These are phyloP conservation scores for Graphiopsis chlorocephala DNA, from an alignment of 2,329 filamentous ascomycete species.

Conservation along the genomic window DNA sequence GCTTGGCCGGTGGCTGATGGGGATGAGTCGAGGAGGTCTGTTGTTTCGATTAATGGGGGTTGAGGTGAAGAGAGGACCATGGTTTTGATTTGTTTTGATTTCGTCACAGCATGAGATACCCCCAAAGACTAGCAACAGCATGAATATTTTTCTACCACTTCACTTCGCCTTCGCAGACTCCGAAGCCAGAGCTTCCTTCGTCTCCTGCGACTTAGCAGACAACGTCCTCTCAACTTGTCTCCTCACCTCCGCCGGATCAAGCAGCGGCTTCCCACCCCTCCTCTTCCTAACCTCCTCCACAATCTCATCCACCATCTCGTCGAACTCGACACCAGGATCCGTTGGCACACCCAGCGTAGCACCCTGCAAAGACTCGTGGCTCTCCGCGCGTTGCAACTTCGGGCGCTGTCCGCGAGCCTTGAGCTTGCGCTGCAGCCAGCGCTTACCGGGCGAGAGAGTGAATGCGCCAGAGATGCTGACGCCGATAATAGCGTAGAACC, in stretches of 20 bases:
- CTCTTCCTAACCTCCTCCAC: constrained; percentile 67
- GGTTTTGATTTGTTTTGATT: background rate
- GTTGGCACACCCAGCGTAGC: constrained; percentile 72
- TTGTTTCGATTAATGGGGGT: background rate
- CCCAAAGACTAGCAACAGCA: background rate
- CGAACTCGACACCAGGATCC: constrained; percentile 71
- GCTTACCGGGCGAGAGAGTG: constrained; percentile 77
- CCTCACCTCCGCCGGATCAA: constrained; percentile 51
- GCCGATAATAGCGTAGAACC: constrained; percentile 79
- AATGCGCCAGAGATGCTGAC: constrained; percentile 65
- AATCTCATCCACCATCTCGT: constrained; percentile 75
- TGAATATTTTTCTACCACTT: background rate
- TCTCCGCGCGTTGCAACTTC: constrained; percentile 28
- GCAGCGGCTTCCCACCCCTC: constrained; percentile 41
- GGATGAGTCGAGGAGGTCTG: background rate
- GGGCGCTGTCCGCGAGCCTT: constrained; percentile 35
- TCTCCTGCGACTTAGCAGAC: constrained; percentile 15
- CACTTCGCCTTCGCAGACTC: constrained; percentile 1
- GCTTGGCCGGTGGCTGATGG: background rate
- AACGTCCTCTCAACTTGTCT: constrained; percentile 50
- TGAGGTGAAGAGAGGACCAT: background rate
- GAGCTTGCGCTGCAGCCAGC: constrained; percentile 39
- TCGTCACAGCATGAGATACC: background rate
- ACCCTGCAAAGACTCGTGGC: constrained; percentile 38
- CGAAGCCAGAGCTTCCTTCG: background rate